Evolutionary conservation across 495 filamentous ascomycete species (phyloP).

Genomic region (Penicillium pancosmium): DNA sequence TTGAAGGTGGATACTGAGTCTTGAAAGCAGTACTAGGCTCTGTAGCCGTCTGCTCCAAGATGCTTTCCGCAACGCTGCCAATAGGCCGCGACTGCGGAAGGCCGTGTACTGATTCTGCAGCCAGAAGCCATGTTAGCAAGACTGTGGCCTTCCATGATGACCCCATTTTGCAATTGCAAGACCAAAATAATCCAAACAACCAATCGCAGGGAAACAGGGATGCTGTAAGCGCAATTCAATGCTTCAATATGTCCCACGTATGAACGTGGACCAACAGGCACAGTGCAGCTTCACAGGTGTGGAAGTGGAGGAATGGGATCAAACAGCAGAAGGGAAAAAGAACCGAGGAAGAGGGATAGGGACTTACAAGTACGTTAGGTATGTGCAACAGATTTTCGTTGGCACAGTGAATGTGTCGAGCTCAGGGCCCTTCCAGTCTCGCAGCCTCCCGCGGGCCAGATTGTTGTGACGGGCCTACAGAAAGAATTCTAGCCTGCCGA

Average conservation of each 20-base stretch:
- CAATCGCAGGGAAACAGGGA: conserved; percentile 6
- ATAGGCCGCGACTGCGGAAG: conserved; percentile 29
- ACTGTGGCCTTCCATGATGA: conserved; percentile 26
- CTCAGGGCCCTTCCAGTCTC: background rate
- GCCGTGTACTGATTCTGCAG: conserved; percentile 29
- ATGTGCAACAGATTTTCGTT: conserved; percentile 8
- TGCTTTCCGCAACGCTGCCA: conserved; percentile 13
- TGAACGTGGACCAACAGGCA: conserved; percentile 11
- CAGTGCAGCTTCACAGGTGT: conserved; percentile 11
- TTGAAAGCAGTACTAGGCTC: conserved; percentile 27
- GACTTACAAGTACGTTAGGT: conserved; percentile 28
- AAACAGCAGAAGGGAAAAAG: conserved; percentile 2
- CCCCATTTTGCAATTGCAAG: conserved; percentile 18
- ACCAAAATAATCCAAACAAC: conserved; percentile 4
- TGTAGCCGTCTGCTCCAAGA: conserved; percentile 23
- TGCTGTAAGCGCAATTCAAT: conserved; percentile 2
- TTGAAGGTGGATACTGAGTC: conserved; percentile 42
- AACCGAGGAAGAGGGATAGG: background rate
- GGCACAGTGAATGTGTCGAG: background rate
- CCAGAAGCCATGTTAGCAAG: conserved; percentile 43
- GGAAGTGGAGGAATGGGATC: conserved; percentile 6
- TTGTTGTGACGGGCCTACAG: conserved; percentile 22
- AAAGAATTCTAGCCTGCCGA: conserved; percentile 25
- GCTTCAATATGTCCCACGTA: conserved; percentile 15
- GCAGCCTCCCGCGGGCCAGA: conserved; percentile 10